Evolutionary conservation across 257 asterid genomes (phyloP), one percentile per base, ranked within the genome.

Genomic region (Plectranthus barbatus): DNA sequence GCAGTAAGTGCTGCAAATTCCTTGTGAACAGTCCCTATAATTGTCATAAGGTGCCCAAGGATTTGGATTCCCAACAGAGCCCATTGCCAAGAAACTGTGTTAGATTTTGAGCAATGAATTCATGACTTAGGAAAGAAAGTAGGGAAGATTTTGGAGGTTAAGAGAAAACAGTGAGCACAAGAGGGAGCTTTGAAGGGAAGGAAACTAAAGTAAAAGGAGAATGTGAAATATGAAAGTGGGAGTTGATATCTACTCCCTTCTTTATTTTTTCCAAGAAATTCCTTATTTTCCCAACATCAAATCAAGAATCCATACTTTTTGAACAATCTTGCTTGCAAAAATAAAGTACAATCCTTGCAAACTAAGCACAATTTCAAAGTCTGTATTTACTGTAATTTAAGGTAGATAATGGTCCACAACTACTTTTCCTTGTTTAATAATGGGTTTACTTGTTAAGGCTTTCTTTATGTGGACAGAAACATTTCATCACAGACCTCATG

Each of bases 1-100:
- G 69, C 98, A 91, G 62, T 86, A 86, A 12, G 74, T 72, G 86
- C 87, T 91, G 80, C 98, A 91, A 40, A 88, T 71, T 18, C 83
- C 90, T 49, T 66, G 78, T 40, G 98, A 83, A 58, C 98, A 91
- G 42, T 86, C 94, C 21, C 67, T 79, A 4, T 74, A 78, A 60
- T 75, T 69, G 8, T 75, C 81, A 74, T 80, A 81, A 11, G 96
- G 82, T 19, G 83, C 67, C 76, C 76, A 83, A 7, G 95, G 72
- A 71, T 74, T 79, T 39, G 80, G 84, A 68, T 75, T 80, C 31
- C 80, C 88, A 12, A 70, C 58, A 39, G 90, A 73, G 37, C 83
- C 79, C 96, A 87, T 91, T 3, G 17, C 56, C n/a, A 20, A 37
- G 40, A 8, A 41, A 19, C 7, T 47, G 34, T 23, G 2, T 63